Evolutionary conservation across 1,284 basidiomycete species (phyloP).

Genomic region (Coniferiporia weirii): DNA sequence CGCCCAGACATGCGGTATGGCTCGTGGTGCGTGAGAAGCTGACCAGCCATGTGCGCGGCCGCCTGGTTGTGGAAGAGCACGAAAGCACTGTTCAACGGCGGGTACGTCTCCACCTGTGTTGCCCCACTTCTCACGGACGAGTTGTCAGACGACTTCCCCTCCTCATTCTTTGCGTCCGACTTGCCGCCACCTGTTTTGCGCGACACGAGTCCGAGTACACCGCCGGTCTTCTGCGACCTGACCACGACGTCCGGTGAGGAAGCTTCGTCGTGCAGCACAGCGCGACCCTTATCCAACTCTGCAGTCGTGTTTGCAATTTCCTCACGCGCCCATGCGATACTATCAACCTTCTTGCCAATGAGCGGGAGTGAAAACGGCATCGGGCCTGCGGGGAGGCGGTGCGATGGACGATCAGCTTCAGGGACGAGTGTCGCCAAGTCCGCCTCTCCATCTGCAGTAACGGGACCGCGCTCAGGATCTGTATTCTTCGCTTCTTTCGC

Average conservation of each 20-base stretch:
- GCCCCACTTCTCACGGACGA: not conserved
- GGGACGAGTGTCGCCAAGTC: conserved; percentile 58
- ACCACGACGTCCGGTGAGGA: not conserved
- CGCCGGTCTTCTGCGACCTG: not conserved
- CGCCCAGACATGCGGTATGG: conserved; percentile 71
- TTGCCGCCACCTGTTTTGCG: not conserved
- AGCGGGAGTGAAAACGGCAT: conserved; percentile 60
- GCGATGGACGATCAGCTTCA: conserved; percentile 68
- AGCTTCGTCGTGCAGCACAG: conserved; percentile 1
- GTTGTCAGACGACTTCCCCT: not conserved
- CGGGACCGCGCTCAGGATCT: not conserved
- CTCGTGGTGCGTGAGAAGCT: conserved; percentile 69
- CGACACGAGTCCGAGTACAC: conserved; percentile 10
- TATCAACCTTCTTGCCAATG: conserved; percentile 81
- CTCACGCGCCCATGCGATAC: conserved; percentile 83
- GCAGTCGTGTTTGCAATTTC: conserved; percentile 51
- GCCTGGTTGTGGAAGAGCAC: conserved; percentile 92
- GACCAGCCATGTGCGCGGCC: conserved; percentile 82
- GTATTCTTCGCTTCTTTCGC: not conserved
- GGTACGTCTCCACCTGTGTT: conserved; percentile 39
- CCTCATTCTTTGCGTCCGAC: not conserved
- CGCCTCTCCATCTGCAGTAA: conserved; percentile 18
- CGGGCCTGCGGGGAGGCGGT: conserved; percentile 59
- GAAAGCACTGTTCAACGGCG: conserved; percentile 81
- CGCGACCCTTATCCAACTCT: conserved; percentile 13